Percentiles rank a stretch among this genome's conserved stretches.
Evolutionary conservation across 768 basidiomycete genomes (phyloP).

Genomic region (Piloderma croceum): DNA sequence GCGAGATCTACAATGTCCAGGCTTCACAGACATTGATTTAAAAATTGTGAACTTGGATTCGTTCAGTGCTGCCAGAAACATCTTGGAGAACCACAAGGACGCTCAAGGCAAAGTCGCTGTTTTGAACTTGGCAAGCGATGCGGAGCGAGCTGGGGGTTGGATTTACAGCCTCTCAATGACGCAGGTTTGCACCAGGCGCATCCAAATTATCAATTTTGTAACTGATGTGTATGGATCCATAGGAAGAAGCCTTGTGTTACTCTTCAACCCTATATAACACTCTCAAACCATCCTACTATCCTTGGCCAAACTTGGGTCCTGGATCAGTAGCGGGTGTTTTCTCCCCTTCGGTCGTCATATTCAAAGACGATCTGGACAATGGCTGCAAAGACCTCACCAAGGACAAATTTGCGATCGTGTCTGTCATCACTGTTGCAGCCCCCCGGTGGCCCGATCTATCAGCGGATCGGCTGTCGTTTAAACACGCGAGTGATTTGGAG

Average conservation of each 20-base stretch:
- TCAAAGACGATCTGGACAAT: slow-evolving; percentile 42
- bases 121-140: slow-evolving; percentile 37
- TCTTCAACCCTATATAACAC: slow-evolving; percentile 41
- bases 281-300: slow-evolving; percentile 36
- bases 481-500: slow-evolving; percentile 19
- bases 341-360: slow-evolving; percentile 42
- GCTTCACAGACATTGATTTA: slow-evolving; percentile 14
- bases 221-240: not conserved
- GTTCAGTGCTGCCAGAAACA: slow-evolving; percentile 29
- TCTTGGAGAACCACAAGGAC: slow-evolving; percentile 23
- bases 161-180: slow-evolving; percentile 21
- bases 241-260: slow-evolving; percentile 47
- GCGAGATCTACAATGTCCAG: not conserved
- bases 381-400: slow-evolving; percentile 30
- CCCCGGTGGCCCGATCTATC: slow-evolving; percentile 28
- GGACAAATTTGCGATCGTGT: slow-evolving; percentile 32
- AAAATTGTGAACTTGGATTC: slow-evolving; percentile 32
- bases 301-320: slow-evolving; percentile 42
- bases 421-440: slow-evolving; percentile 43
- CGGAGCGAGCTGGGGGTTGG: slow-evolving; percentile 30
- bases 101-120: slow-evolving; percentile 28
- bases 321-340: slow-evolving; percentile 36
- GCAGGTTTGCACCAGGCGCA: slow-evolving; percentile 24
- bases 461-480: slow-evolving; percentile 21
- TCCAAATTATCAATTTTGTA: not conserved